Percentiles rank a stretch among this genome's conserved stretches.
These are phyloP conservation scores for Achaetomiella virescens DNA, from an alignment of 495 filamentous ascomycete genomes.

Conservation along the genomic window DNA sequence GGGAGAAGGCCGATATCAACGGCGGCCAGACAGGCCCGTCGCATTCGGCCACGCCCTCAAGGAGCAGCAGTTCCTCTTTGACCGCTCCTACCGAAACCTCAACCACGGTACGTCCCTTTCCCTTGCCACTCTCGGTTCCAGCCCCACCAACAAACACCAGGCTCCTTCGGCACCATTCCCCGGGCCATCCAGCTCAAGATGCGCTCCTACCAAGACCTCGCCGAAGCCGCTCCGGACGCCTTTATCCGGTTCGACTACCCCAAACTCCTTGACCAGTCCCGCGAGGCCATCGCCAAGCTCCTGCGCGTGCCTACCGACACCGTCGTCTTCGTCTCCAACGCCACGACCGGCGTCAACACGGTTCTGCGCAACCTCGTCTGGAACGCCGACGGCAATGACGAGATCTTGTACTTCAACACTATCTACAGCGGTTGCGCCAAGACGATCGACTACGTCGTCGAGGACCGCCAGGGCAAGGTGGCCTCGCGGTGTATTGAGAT, in stretches of 20 bases:
- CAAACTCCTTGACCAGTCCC: slow-evolving; percentile 53
- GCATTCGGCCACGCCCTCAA: slow-evolving; percentile 53
- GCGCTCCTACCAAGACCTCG: slow-evolving; percentile 49
- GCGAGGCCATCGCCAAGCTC: slow-evolving; percentile 55
- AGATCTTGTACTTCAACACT: slow-evolving; percentile 63
- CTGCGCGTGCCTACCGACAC: slow-evolving; percentile 57
- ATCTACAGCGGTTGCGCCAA: slow-evolving; percentile 74
- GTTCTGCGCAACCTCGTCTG: slow-evolving; percentile 66
- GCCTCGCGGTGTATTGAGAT: slow-evolving; percentile 33
- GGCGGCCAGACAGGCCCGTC: not conserved
- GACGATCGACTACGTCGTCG: slow-evolving; percentile 60
- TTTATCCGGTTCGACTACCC: slow-evolving; percentile 65
- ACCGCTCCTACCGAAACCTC: slow-evolving; percentile 60
- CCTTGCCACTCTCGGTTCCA: not conserved
- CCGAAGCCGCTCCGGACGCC: slow-evolving; percentile 61
- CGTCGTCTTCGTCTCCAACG: slow-evolving; percentile 74
- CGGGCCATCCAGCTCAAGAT: slow-evolving; percentile 50
- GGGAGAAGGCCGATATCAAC: not conserved
- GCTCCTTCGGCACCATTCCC: slow-evolving; percentile 77
- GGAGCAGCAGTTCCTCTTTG: slow-evolving; percentile 64
- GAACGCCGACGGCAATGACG: slow-evolving; percentile 46
- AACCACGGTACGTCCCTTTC: slow-evolving; percentile 66
- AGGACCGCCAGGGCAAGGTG: slow-evolving; percentile 39
- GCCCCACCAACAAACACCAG: slow-evolving; percentile 25
- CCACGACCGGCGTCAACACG: slow-evolving; percentile 73